Base-by-base conservation (phyloP, 441 rosid species). In the Euphorbia corollata region DNA sequence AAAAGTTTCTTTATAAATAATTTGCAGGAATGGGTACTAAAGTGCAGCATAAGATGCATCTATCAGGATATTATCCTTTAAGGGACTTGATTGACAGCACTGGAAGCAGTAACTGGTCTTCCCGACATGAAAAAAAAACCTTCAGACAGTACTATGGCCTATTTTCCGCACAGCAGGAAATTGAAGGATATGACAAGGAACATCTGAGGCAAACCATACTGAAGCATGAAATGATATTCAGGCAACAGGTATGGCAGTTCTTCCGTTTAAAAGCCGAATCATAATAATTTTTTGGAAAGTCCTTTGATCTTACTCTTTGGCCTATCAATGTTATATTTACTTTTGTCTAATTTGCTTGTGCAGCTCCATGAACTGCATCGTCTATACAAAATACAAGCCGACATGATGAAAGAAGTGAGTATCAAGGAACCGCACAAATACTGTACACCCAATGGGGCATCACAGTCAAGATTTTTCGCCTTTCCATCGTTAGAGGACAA, bases 291-390 rank as follows among this genome's bases (percentile, higher is more conserved):
- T 59, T 36, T 16, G 50, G 54, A 32, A 8, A 20, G n/a, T n/a
- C n/a, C n/a, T n/a, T n/a, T n/a, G n/a, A n/a, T n/a, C n/a, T n/a
- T n/a, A n/a, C n/a, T n/a, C n/a, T n/a, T n/a, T n/a, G n/a, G n/a
- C n/a, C n/a, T n/a, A n/a, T n/a, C n/a, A n/a, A n/a, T n/a, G n/a
- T n/a, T n/a, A n/a, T n/a, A n/a, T n/a, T n/a, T n/a, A n/a, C n/a
- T n/a, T n/a, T n/a, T n/a, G n/a, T n/a, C n/a, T n/a, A n/a, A n/a
- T n/a, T n/a, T n/a, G n/a, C n/a, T n/a, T n/a, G 55, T 81, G 20
- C 75, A 89, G 96, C 86, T 89, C 54, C 70, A 70, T 61, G 93
- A 89, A 77, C 87, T 89, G 67, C 93, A 89, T 71, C 90, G 90
- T 10, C 82, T 88, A 64, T 86, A 85, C 76, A 75, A 74, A 61